Conservation (phyloP, 768 basidiomycete species). For the Lyophyllum semitale region DNA sequence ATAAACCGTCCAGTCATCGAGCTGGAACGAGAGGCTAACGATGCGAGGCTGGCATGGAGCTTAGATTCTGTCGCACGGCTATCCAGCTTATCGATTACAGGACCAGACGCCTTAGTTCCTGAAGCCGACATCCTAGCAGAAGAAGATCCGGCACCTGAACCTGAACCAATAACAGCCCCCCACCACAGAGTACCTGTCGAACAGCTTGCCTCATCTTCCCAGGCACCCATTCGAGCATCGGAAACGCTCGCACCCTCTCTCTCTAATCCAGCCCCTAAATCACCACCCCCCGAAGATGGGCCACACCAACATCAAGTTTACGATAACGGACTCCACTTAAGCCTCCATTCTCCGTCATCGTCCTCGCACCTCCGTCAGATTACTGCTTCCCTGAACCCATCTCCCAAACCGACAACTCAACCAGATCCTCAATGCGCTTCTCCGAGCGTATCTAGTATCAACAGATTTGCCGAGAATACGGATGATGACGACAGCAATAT, state of each 20-base stretch:
- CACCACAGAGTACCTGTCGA: not conserved
- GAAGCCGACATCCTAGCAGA: not conserved
- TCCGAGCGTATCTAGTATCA: not conserved
- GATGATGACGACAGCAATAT: too few relatives aligned
- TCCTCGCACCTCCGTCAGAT: too few relatives aligned
- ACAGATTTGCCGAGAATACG: too few relatives aligned
- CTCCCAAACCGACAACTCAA: not conserved
- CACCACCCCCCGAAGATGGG: not conserved
- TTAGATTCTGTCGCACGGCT: not conserved
- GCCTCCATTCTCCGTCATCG: too few relatives aligned
- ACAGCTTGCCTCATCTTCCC: not conserved
- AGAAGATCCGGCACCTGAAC: not conserved
- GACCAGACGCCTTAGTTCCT: not conserved
- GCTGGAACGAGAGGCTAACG: conserved; percentile 9
- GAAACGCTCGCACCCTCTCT: not conserved
- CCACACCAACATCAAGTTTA: too few relatives aligned
- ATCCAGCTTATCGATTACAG: not conserved
- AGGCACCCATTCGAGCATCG: not conserved
- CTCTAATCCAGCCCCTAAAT: not conserved
- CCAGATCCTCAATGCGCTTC: not conserved
- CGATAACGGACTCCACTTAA: too few relatives aligned
- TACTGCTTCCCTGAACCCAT: not conserved
- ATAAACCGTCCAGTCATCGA: not conserved
- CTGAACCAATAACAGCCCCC: not conserved
- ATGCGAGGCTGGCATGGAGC: conserved; percentile 8